These are phyloP conservation scores for Yarrowia sp. DNA, from an alignment of 805 yeast species.

Conservation along the genomic window DNA sequence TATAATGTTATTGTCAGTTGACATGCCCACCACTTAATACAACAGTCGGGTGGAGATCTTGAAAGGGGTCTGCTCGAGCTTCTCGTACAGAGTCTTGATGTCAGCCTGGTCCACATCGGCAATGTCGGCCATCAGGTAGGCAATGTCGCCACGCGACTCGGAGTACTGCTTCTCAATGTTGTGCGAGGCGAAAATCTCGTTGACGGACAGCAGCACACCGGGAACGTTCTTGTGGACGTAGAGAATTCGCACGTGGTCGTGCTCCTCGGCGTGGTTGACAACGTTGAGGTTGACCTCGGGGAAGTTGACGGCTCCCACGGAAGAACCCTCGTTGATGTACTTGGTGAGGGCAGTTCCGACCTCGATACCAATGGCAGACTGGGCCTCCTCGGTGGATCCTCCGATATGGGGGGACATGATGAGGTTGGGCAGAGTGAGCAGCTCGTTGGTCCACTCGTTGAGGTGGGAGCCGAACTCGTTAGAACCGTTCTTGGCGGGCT, in stretches of 20 bases:
- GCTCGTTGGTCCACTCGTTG: constrained; percentile 84
- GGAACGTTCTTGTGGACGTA: constrained; percentile 98
- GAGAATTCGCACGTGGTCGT: constrained; percentile 83
- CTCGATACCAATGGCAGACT: constrained; percentile 95
- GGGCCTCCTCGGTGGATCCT: constrained; percentile 99
- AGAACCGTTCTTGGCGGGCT: constrained; percentile 96
- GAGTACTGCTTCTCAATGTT: constrained; percentile 98
- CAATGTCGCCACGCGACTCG: constrained; percentile 95
- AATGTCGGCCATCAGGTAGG: constrained; percentile 97
- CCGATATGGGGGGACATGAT: constrained; percentile 98
- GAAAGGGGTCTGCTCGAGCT: constrained; percentile 87
- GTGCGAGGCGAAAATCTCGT: constrained; percentile 91
- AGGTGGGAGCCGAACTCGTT: constrained; percentile 72
- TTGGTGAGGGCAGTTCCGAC: constrained; percentile 85
- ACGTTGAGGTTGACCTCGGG: constrained; percentile 95
- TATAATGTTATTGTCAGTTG: background rate
- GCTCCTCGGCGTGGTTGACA: constrained; percentile 82
- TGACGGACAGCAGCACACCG: constrained; percentile 96
- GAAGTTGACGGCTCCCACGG: constrained; percentile 96
- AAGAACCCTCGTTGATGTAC: constrained; percentile 94
- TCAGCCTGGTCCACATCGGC: constrained; percentile 82
- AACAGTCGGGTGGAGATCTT: constrained; percentile 89
- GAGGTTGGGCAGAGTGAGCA: constrained; percentile 81
- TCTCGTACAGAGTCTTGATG: constrained; percentile 82
- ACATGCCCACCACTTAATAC: constrained; percentile 56